Conservation (phyloP, 2,329 filamentous ascomycete genomes). For the Cytospora schulzeri region DNA sequence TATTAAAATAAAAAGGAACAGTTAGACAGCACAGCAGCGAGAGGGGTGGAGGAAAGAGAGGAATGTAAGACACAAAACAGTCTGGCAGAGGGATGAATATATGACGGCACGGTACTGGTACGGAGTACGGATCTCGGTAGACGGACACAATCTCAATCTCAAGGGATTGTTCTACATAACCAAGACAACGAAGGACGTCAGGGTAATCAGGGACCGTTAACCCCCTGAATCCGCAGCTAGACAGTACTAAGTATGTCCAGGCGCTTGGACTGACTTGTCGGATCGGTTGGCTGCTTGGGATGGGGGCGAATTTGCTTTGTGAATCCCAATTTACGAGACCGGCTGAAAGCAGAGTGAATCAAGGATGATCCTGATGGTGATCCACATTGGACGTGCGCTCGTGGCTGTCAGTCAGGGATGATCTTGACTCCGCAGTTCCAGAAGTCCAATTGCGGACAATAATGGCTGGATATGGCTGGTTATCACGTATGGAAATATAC, state of each 20-base stretch:
- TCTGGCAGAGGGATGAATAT: not conserved
- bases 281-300: slow-evolving; percentile 6
- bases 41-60: slow-evolving; percentile 3
- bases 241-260: too few relatives aligned
- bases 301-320: slow-evolving; percentile 12
- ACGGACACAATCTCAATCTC: not conserved
- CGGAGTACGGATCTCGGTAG: not conserved
- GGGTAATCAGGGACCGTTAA: not conserved
- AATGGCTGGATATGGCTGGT: too few relatives aligned
- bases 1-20: not conserved
- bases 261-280: not conserved
- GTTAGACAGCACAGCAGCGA: not conserved
- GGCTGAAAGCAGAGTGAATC: slow-evolving; percentile 1
- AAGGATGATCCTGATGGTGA: slow-evolving; percentile 18
- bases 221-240: not conserved
- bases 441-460: not conserved
- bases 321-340: slow-evolving; percentile 18
- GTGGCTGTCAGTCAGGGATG: not conserved
- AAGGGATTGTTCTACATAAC: not conserved
- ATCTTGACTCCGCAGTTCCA: not conserved
- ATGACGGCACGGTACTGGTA: not conserved
- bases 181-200: not conserved
- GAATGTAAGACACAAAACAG: slow-evolving; percentile 1
- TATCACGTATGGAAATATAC: too few relatives aligned
- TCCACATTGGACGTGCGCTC: slow-evolving; percentile 8